Base-by-base conservation (phyloP, 805 yeast genomes). In the Kuraishia capsulata region DNA sequence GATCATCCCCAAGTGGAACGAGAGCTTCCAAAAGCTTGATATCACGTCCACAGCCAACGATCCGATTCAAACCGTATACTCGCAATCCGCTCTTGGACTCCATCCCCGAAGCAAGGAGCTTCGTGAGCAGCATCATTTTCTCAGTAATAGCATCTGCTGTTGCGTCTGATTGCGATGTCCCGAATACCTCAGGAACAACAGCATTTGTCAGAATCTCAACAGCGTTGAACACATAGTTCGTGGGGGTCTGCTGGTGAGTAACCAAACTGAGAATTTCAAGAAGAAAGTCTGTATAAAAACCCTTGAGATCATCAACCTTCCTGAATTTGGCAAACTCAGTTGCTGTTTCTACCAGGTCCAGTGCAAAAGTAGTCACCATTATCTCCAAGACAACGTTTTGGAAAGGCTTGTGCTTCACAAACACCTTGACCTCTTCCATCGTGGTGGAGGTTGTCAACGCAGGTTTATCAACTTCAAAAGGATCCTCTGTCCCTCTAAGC, bases 291-390 rank as follows among this genome's bases (percentile, higher is more conserved):
- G 39, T 53, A 64, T 55, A 69, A 33, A 51, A 63, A 31, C 39
- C 39, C 56, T 62, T 57, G 18, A 53, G 42, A 10, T 28, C 31
- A 16, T 41, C 34, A 5, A 53, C 48, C 33, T 46, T 62, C 39
- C 10, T 54, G 41, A 1, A 49, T 3, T 9, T 13, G 16, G 56
- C 38, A 23, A 59, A 38, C 36, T 48, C 52, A 11, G 64, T 48
- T 14, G 76, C 52, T 0, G 62, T 57, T 46, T 80, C 87, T 17
- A 81, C 45, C 3, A 76, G 57, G 48, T 81, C 88, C 54, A 75
- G 63, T 2, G 74, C 58, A 50, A 69, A 73, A 0, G 70, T 53
- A 4, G 78, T 56, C 0, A 66, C 62, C 42, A 78, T 63, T 21
- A 69, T 68, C 39, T 78, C 77, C 2, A 80, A 51, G 3, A 73